These are phyloP conservation scores for Colletotrichum theobromicola DNA, from an alignment of 2,329 filamentous ascomycete genomes.

Conservation along the genomic window DNA sequence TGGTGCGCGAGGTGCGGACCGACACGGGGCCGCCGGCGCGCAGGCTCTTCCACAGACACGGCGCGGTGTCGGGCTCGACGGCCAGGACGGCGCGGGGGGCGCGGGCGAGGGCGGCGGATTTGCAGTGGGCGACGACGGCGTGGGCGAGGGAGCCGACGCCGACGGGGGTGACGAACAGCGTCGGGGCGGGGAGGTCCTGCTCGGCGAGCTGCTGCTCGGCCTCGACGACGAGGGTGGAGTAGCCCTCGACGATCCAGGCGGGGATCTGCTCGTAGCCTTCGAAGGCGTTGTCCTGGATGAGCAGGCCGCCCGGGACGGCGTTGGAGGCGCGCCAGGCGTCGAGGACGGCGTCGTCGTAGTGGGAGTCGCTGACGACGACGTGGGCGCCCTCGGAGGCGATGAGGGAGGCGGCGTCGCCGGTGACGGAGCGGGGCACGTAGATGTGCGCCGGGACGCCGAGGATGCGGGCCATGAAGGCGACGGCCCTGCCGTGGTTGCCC, in stretches of 20 bases:
- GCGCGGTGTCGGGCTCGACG: conserved; percentile 73
- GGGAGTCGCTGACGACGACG: conserved; percentile 43
- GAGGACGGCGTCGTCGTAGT: conserved; percentile 69
- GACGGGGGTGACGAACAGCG: conserved; percentile 67
- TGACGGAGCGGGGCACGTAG: conserved; percentile 67
- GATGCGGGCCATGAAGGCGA: conserved; percentile 70
- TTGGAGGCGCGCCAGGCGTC: conserved; percentile 50
- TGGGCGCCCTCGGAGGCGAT: conserved; percentile 69
- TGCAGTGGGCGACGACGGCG: conserved; percentile 70
- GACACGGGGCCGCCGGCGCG: conserved; percentile 49
- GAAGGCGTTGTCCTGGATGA: conserved; percentile 75
- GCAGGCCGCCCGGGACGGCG: conserved; percentile 44
- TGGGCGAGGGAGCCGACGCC: conserved; percentile 78
- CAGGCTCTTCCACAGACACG: conserved; percentile 62
- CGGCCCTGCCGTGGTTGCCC: conserved; percentile 78
- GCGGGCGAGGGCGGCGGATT: conserved; percentile 38
- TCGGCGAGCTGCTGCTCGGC: conserved; percentile 62
- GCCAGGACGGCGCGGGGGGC: conserved; percentile 55
- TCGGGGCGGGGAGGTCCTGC: conserved; percentile 35
- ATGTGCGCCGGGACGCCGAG: conserved; percentile 62
- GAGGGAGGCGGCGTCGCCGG: conserved; percentile 52
- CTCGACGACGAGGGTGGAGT: conserved; percentile 74
- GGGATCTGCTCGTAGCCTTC: conserved; percentile 71
- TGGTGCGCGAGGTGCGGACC: conserved; percentile 64
- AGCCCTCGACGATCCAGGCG: conserved; percentile 79